Evolutionary conservation across 768 basidiomycete genomes (phyloP).

Genomic region (Mycena olivaceomarginata): DNA sequence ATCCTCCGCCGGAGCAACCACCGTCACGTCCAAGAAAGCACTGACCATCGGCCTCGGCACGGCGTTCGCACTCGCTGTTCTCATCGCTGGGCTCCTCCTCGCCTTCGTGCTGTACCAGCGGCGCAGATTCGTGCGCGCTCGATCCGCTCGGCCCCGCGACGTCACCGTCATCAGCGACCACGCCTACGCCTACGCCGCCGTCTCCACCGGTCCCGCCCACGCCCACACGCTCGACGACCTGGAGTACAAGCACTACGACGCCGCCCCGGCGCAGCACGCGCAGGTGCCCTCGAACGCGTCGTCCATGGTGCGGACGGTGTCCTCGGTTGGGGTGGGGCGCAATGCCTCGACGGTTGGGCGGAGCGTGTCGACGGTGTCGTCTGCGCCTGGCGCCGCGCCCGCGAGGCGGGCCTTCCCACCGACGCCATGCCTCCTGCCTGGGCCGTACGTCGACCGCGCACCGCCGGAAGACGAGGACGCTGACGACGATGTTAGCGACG

Average conservation of each 20-base stretch:
- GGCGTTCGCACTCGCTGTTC: conserved; percentile 6
- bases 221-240: neutral
- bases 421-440: conserved; percentile 24
- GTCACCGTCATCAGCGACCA: conserved; percentile 1
- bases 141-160: neutral
- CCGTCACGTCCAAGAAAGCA: neutral
- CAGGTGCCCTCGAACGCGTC: conserved; percentile 2
- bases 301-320: neutral
- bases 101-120: conserved; percentile 21
- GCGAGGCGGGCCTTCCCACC: neutral
- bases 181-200: conserved; percentile 25
- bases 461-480: neutral
- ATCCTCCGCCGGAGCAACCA: conserved; percentile 15
- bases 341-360: neutral
- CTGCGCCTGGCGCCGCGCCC: neutral
- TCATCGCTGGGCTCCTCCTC: conserved; percentile 3
- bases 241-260: too few relatives aligned
- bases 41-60: conserved; percentile 30
- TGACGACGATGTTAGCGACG: neutral
- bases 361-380: too few relatives aligned
- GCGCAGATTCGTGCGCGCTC: conserved; percentile 8
- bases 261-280: neutral
- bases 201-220: conserved; percentile 5
- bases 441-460: conserved; percentile 16
- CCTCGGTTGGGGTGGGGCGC: neutral